phyloP scores from a whole-genome alignment of 1,139 yeast genomes.

The Arxiozyma heterogenica region DNA sequence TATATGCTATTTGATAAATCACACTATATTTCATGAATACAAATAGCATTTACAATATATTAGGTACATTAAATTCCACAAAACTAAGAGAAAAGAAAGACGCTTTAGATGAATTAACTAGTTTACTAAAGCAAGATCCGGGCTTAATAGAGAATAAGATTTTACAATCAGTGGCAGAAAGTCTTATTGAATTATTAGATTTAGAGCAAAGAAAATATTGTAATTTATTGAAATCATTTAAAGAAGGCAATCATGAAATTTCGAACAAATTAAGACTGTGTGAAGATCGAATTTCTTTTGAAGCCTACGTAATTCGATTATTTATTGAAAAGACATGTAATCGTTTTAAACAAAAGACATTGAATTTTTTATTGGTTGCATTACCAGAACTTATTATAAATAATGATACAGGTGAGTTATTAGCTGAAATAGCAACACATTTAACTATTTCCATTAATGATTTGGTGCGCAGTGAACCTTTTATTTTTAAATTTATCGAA shows the following conservation, averaged over 20 bases:
- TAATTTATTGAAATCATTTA: constrained; percentile 13
- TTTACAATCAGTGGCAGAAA: constrained; percentile 29
- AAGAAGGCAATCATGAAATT: constrained; percentile 4
- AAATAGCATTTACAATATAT: constrained; percentile 12
- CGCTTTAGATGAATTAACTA: constrained; percentile 38
- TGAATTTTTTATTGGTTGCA: constrained; percentile 17
- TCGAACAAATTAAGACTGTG: constrained; percentile 24
- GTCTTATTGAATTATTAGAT: constrained; percentile 36
- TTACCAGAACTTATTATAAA: constrained; percentile 21
- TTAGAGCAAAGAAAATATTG: constrained; percentile 36
- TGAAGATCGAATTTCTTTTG: constrained; percentile 37
- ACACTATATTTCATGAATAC: constrained; percentile 15
- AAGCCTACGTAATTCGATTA: constrained; percentile 32
- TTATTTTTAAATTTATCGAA: constrained; percentile 18
- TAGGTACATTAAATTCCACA: constrained; percentile 35
- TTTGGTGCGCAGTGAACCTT: constrained; percentile 16
- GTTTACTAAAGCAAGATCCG: constrained; percentile 22
- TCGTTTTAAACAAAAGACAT: constrained; percentile 20
- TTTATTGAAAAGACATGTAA: constrained; percentile 21
- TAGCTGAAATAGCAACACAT: constrained; percentile 20
- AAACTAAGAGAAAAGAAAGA: constrained; percentile 48
- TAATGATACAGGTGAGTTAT: constrained; percentile 8
- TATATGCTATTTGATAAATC: no score
- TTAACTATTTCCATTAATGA: constrained; percentile 18
- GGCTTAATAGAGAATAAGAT: constrained; percentile 18